Evolutionary conservation across 768 basidiomycete genomes (phyloP), one percentile per base, ranked within the genome.

Genomic region (Tylopilus rubrobrunneus): DNA sequence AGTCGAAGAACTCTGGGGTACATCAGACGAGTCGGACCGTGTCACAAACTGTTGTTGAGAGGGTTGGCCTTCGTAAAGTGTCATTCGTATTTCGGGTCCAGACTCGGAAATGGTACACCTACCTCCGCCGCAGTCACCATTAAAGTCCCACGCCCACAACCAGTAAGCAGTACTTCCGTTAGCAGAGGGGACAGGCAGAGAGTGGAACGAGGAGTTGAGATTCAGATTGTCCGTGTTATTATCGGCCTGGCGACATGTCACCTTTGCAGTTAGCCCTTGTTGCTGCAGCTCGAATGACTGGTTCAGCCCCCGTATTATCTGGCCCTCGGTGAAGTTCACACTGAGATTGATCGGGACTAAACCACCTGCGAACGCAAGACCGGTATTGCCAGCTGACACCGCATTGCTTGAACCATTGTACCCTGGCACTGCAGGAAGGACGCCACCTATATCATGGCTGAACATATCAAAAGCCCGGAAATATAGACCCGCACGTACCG

Each of bases 221-320:
- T 46, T 34, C 9, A 36, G 12, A 23, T 15, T 33, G 21, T 23
- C 19, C 34, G 37, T 23, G 5, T 39, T 41, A 37, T 5, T 6
- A 21, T 34, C 28, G 14, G 12, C 6, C 41, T 2, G 33, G 8
- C 6, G 21, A 46, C 51, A 54, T 1, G 36, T 45, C 29, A 62
- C 53, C 12, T 63, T 28, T 15, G 60, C 61, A 17, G 57, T 63
- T 11, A 62, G n/a, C 23, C 61, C 62, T 42, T 62, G 61, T 44
- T 63, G 61, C 25, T n/a, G 14, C 15, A 62, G 15, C 1, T 47
- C n/a, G 17, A 45, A 55, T 3, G 2, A 12, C 5, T 14, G 15
- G 4, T 11, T 4, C 4, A 54, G 36, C 19, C 52, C 55, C 8
- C 40, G 45, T 34, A 12, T 14, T 34, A 10, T 3, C 1, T 7